A percentile compares a stretch with the other conserved stretches of the same genome.
Conservation (phyloP, 1,284 basidiomycete species). For the Ustilago curta region DNA sequence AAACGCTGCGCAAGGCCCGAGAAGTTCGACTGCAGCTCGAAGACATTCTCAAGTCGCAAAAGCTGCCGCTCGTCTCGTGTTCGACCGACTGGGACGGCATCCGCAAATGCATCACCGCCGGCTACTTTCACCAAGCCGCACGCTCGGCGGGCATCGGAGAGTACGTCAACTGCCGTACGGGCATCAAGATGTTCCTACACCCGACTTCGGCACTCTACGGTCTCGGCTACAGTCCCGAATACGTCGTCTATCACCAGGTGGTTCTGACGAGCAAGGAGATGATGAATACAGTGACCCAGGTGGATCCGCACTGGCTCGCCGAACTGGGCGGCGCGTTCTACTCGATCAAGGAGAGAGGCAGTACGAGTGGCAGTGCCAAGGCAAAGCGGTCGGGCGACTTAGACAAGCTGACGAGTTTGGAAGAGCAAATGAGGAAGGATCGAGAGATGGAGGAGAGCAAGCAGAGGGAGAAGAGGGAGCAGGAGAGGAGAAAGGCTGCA, state of each 20-base stretch:
- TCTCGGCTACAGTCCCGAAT: conserved; percentile 94
- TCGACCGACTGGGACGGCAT: conserved; percentile 96
- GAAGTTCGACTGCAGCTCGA: conserved; percentile 97
- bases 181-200: conserved; percentile 84
- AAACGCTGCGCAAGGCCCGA: conserved; percentile 90
- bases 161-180: conserved; percentile 97
- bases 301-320: conserved; percentile 69
- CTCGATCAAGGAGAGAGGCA: conserved; percentile 84
- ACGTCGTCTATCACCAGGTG: conserved; percentile 93
- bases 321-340: conserved; percentile 84
- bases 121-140: conserved; percentile 99
- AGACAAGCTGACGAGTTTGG: conserved; percentile 86
- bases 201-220: conserved; percentile 97
- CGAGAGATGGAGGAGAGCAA: conserved; percentile 20
- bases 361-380: conserved; percentile 76
- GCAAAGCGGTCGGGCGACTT: conserved; percentile 80
- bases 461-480: conserved; percentile 21
- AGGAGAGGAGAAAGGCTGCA: conserved; percentile 14
- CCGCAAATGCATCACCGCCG: conserved; percentile 96
- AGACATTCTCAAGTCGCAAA: conserved; percentile 98
- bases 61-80: conserved; percentile 87
- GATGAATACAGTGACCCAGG: conserved; percentile 68
- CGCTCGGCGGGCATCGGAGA: conserved; percentile 98
- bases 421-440: conserved; percentile 71
- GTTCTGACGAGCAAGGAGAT: conserved; percentile 54